These are phyloP conservation scores for Cutaneotrichosporon sp. DNA, from an alignment of 1,284 basidiomycete species.

Conservation along the genomic window DNA sequence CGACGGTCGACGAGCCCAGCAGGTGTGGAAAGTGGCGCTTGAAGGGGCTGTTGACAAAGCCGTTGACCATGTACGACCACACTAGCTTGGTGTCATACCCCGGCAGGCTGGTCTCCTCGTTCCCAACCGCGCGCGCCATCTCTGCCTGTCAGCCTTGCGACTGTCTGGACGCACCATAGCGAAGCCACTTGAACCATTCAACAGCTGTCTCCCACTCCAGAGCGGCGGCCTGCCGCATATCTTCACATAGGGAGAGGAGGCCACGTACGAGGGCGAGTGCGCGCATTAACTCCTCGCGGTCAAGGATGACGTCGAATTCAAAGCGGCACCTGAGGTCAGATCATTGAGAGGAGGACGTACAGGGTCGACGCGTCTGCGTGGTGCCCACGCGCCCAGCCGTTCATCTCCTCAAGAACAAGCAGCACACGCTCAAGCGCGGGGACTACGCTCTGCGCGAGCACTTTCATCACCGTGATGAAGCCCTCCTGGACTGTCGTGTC, in stretches of 20 bases:
- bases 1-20: slow-evolving; percentile 13
- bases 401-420: slow-evolving; percentile 45
- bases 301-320: slow-evolving; percentile 10
- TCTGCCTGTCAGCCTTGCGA: slow-evolving; percentile 17
- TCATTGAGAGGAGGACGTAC: slow-evolving; percentile 1
- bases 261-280: slow-evolving; percentile 11
- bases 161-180: slow-evolving; percentile 48
- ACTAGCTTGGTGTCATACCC: slow-evolving; percentile 45
- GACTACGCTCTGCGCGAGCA: slow-evolving; percentile 40
- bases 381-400: slow-evolving; percentile 28
- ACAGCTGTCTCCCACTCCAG: slow-evolving; percentile 33
- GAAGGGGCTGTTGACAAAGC: slow-evolving; percentile 37
- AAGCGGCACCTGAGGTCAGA: slow-evolving; percentile 3
- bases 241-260: slow-evolving; percentile 28
- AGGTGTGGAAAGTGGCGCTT: slow-evolving; percentile 35
- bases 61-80: slow-evolving; percentile 47
- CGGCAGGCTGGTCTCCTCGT: slow-evolving; percentile 22
- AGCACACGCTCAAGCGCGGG: slow-evolving; percentile 46
- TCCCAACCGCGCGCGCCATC: slow-evolving; percentile 8
- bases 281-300: not conserved
- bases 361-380: not conserved
- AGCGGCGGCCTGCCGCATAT: slow-evolving; percentile 38
- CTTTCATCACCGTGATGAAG: slow-evolving; percentile 35
- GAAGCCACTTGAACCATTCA: slow-evolving; percentile 50
- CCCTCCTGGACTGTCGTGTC: slow-evolving; percentile 36